phyloP scores from a whole-genome alignment of 2,329 filamentous ascomycete species.

The Nemania sp. region DNA sequence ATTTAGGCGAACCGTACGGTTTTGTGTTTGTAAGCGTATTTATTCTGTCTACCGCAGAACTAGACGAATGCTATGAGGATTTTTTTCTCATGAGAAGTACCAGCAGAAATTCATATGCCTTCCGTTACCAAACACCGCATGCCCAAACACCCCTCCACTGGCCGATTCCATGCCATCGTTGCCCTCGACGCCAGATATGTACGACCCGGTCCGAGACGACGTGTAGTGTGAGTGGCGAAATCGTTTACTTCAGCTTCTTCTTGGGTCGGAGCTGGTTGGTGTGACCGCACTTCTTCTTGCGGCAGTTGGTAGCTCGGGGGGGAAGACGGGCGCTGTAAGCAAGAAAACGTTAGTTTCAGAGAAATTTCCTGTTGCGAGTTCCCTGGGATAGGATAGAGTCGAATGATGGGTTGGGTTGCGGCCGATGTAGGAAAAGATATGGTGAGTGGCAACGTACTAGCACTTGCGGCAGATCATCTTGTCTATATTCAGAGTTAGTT shows the following conservation, averaged over 20 bases:
- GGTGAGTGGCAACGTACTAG: conserved; percentile 76
- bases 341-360: conserved; percentile 19
- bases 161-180: conserved; percentile 21
- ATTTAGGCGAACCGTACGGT: not conserved
- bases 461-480: conserved; percentile 99
- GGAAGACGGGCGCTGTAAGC: conserved; percentile 36
- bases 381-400: not conserved
- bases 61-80: conserved; percentile 32
- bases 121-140: conserved; percentile 38
- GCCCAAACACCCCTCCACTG: conserved; percentile 29
- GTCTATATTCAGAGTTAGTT: conserved; percentile 55
- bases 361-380: not conserved
- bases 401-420: not conserved
- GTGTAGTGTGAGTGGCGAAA: conserved; percentile 28
- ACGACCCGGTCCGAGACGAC: conserved; percentile 13
- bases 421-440: not conserved
- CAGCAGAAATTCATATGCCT: conserved; percentile 35
- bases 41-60: conserved; percentile 35
- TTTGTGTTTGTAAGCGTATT: conserved; percentile 32
- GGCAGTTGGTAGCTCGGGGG: conserved; percentile 93
- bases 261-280: conserved; percentile 99
- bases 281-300: conserved; percentile 99
- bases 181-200: conserved; percentile 24
- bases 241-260: conserved; percentile 79
- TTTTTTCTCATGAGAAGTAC: conserved; percentile 32